phyloP scores from a whole-genome alignment of 2,329 filamentous ascomycete species.

The Cephalotrichum gorgonifer region DNA sequence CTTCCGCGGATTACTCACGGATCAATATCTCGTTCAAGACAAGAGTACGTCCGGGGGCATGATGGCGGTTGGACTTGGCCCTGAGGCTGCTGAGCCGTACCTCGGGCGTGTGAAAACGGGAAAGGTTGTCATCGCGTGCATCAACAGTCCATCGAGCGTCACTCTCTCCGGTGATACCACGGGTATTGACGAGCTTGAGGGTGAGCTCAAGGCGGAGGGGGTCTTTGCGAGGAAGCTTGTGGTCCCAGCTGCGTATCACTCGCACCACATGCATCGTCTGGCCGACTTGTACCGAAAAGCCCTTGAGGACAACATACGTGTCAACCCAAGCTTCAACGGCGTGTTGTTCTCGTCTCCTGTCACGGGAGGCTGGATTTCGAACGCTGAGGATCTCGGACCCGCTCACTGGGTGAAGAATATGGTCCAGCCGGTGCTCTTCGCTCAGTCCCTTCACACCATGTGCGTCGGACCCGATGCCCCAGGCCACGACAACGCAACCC shows the following conservation, averaged over 20 bases:
- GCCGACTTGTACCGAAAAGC: slow-evolving; percentile 14
- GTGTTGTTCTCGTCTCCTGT: too few relatives aligned
- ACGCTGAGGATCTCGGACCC: too few relatives aligned
- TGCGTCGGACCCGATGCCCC: too few relatives aligned
- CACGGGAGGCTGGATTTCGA: too few relatives aligned
- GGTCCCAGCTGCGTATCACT: slow-evolving; percentile 15
- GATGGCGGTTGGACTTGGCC: too few relatives aligned
- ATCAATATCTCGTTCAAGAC: slow-evolving; percentile 1
- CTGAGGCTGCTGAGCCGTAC: too few relatives aligned
- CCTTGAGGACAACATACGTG: too few relatives aligned
- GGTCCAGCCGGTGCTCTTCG: slow-evolving; percentile 17
- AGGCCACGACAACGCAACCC: too few relatives aligned
- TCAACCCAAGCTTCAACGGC: too few relatives aligned
- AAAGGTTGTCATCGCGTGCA: slow-evolving; percentile 27
- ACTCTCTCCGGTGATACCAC: slow-evolving; percentile 22
- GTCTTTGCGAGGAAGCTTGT: slow-evolving; percentile 12
- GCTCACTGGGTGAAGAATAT: slow-evolving; percentile 20
- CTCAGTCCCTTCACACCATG: slow-evolving; percentile 8
- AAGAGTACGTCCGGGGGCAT: slow-evolving; percentile 14
- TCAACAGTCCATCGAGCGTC: slow-evolving; percentile 23
- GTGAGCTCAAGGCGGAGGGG: not conserved
- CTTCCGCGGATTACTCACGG: slow-evolving; percentile 15
- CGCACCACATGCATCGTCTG: slow-evolving; percentile 19
- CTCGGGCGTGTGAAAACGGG: too few relatives aligned
- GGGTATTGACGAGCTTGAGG: slow-evolving; percentile 11